Conservation (phyloP, 768 basidiomycete genomes). For the Pleurotus tuber-regium region DNA sequence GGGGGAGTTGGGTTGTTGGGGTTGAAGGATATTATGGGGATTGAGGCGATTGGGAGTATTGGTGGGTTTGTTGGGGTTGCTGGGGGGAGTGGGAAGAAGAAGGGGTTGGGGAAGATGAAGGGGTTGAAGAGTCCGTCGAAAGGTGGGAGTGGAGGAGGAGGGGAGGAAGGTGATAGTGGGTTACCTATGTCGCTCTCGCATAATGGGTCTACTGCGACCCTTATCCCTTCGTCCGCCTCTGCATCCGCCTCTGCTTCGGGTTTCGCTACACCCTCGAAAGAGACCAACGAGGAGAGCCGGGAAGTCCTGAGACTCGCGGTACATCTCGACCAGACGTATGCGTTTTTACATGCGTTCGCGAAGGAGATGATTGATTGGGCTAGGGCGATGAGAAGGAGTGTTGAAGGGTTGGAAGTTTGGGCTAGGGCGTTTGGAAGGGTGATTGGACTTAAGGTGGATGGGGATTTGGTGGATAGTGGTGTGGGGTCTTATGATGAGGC, state of each 20-base stretch:
- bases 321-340: conserved; percentile 55
- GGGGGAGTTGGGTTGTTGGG: conserved; percentile 20
- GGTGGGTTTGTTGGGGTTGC: conserved; percentile 22
- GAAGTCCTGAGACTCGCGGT: conserved; percentile 53
- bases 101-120: conserved; percentile 51
- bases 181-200: background rate
- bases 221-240: too few relatives aligned
- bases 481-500: background rate
- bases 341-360: conserved; percentile 60
- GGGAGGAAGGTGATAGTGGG: conserved; percentile 17
- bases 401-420: conserved; percentile 57
- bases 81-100: conserved; percentile 26
- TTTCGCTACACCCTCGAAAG: conserved; percentile 14
- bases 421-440: conserved; percentile 63
- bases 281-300: conserved; percentile 40
- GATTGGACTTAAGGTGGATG: conserved; percentile 54
- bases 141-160: conserved; percentile 22
- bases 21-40: conserved; percentile 6
- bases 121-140: conserved; percentile 35
- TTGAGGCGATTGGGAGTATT: conserved; percentile 6
- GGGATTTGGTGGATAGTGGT: conserved; percentile 21
- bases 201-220: conserved; percentile 1
- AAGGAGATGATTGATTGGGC: conserved; percentile 66
- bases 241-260: conserved; percentile 14
- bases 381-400: conserved; percentile 44